A percentile compares a stretch with the other conserved stretches of the same genome.
Evolutionary conservation across 1,284 basidiomycete species (phyloP).

Genomic region (Xerocomus subilludens): DNA sequence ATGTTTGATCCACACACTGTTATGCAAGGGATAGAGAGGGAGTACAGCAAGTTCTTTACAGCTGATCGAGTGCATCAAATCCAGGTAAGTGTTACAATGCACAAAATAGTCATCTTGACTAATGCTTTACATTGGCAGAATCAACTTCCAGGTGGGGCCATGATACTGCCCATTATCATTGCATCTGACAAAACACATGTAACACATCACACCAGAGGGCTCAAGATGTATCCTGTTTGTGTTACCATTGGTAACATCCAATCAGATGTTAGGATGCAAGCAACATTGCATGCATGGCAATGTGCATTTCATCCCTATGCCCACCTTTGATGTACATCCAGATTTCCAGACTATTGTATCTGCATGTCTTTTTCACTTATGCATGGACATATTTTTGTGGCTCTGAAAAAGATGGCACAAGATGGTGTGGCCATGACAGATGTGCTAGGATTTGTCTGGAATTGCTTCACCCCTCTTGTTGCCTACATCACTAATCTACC

Average conservation of each 20-base stretch:
- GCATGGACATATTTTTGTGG: too few relatives aligned
- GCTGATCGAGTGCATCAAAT: too few relatives aligned
- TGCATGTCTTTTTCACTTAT: too few relatives aligned
- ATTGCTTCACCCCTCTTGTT: not conserved
- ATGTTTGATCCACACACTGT: too few relatives aligned
- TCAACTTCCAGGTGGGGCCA: not conserved
- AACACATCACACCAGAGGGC: not conserved
- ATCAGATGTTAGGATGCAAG: slow-evolving; percentile 1
- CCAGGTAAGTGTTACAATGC: too few relatives aligned
- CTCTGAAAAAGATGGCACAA: too few relatives aligned
- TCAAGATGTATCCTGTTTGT: slow-evolving; percentile 4
- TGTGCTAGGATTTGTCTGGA: not conserved
- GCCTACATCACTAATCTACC: not conserved
- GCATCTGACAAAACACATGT: not conserved
- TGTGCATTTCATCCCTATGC: not conserved
- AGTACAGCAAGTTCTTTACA: too few relatives aligned
- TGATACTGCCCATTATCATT: not conserved
- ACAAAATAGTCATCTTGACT: too few relatives aligned
- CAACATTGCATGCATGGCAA: not conserved
- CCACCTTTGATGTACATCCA: not conserved
- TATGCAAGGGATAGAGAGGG: too few relatives aligned
- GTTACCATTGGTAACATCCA: too few relatives aligned
- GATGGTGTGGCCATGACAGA: not conserved
- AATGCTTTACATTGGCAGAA: too few relatives aligned
- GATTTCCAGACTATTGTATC: not conserved